Conservation (phyloP, 2,329 filamentous ascomycete genomes). For the Penicillium sp. region DNA sequence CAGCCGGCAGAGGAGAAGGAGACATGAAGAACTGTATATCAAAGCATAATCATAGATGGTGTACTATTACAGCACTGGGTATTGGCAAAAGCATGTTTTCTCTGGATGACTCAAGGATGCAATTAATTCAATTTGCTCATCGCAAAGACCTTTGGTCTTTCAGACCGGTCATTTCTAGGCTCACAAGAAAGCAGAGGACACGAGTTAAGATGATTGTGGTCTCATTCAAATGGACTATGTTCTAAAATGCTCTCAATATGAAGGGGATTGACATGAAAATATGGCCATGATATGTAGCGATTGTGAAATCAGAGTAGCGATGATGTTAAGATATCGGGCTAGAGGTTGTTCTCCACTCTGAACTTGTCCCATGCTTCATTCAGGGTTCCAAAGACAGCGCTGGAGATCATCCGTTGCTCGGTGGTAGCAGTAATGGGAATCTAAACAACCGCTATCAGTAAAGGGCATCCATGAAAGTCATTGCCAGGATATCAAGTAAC, state of each 20-base stretch:
- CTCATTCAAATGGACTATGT: conserved; percentile 8
- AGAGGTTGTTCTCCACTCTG: conserved; percentile 61
- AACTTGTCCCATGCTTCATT: conserved; percentile 71
- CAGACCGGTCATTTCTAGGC: neutral
- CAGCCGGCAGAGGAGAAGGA: conserved; percentile 7
- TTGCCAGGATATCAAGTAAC: conserved; percentile 29
- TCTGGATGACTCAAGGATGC: neutral
- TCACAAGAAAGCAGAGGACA: neutral
- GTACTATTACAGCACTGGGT: conserved; percentile 6
- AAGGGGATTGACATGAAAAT: neutral
- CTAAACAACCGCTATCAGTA: conserved; percentile 34
- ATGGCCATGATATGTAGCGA: conserved; percentile 1
- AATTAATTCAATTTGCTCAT: neutral
- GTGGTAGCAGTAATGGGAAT: conserved; percentile 63
- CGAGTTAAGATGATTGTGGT: neutral
- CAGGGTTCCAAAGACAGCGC: conserved; percentile 62
- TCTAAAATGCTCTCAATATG: conserved; percentile 6
- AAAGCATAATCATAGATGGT: conserved; percentile 2
- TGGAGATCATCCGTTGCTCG: conserved; percentile 66
- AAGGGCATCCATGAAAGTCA: neutral
- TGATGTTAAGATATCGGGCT: conserved; percentile 6
- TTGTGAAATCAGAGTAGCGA: neutral
- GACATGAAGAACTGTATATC: neutral
- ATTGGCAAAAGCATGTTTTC: neutral
- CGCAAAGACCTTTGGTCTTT: neutral